Percentiles rank a stretch among this genome's conserved stretches.
Conservation (phyloP, 2,329 filamentous ascomycete genomes). For the Penicillium griseofulvum region DNA sequence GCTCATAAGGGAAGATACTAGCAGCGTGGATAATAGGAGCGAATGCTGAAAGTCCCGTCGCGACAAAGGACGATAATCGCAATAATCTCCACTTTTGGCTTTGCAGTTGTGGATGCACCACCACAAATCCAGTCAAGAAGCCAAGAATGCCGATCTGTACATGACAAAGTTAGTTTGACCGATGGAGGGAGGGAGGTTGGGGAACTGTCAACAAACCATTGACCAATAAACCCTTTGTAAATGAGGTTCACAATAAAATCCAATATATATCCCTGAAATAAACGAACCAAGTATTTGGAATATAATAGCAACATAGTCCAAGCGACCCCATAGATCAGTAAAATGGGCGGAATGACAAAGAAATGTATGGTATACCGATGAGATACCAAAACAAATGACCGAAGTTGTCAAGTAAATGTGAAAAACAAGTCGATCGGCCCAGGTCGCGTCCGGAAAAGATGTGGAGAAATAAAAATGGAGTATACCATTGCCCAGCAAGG, state of each 20-base stretch:
- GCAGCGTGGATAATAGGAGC: slow-evolving; percentile 33
- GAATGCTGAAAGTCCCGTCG: slow-evolving; percentile 34
- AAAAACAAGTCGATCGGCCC: slow-evolving; percentile 20
- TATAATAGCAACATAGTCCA: slow-evolving; percentile 37
- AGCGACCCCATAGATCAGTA: slow-evolving; percentile 23
- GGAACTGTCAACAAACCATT: slow-evolving; percentile 26
- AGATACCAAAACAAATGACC: slow-evolving; percentile 13
- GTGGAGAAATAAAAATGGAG: slow-evolving; percentile 13
- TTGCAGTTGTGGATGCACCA: slow-evolving; percentile 37
- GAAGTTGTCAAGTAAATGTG: slow-evolving; percentile 17
- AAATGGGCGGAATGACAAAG: slow-evolving; percentile 33
- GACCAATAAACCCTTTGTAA: slow-evolving; percentile 35
- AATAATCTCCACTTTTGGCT: slow-evolving; percentile 28
- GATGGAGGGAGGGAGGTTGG: no score
- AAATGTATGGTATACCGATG: slow-evolving; percentile 34
- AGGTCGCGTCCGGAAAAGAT: slow-evolving; percentile 10
- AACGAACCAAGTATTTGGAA: slow-evolving; percentile 35
- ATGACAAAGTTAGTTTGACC: background rate
- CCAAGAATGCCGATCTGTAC: slow-evolving; percentile 31
- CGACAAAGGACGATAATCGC: slow-evolving; percentile 29
- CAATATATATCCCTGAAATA: slow-evolving; percentile 36
- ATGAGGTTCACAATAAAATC: slow-evolving; percentile 34
- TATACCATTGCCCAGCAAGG: slow-evolving; percentile 16
- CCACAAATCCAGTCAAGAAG: slow-evolving; percentile 29
- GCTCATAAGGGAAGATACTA: slow-evolving; percentile 23